Evolutionary conservation across 768 basidiomycete species (phyloP), one percentile per base, ranked within the genome.

Genomic region (Boletus tomentosulus): DNA sequence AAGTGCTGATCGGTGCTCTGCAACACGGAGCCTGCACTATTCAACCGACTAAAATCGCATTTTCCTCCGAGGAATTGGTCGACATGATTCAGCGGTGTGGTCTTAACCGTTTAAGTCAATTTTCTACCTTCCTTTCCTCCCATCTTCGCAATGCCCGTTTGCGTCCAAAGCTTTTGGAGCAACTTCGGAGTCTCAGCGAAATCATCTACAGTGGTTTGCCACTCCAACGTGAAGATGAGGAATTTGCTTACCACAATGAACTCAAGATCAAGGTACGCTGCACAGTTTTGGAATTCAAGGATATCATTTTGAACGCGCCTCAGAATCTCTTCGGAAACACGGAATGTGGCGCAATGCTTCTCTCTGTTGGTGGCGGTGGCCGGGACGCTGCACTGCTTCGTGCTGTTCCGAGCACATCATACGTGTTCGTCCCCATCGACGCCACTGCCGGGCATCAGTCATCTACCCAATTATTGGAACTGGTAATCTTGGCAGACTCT

Each of bases 301-400:
- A 50, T 35, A 50, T 60, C 37, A 45, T 60, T 55, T 59, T 73
- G 57, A 72, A 22, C 6, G 28, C 34, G 55, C 47, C 55, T 37
- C 63, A 87, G 84, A 91, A 89, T 66, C 74, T 88, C 16, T 91
- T 90, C 64, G 89, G 89, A 16, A 88, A 82, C 67, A 92, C 89
- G 2, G 89, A 92, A 74, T 80, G 86, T 56, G 87, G 87, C 39
- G 84, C 80, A 1, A 86, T 86, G 77, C 72, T 92, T 50, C 66
- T 83, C 27, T 85, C 86, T 12, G 61, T 74, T 42, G 84, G 83
- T 42, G 80, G 78, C 33, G 70, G 73, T 50, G 82, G 78, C 37
- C 73, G 70, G 46, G 74, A 80, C 54, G 78, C 77, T 51, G 74
- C 74, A 37, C 71, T 82, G 53, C 77, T 90, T 41, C 76, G 74